Conservation (phyloP, 225 moss, liverwort and hornwort genomes). For the Pleurozium schreberi region DNA sequence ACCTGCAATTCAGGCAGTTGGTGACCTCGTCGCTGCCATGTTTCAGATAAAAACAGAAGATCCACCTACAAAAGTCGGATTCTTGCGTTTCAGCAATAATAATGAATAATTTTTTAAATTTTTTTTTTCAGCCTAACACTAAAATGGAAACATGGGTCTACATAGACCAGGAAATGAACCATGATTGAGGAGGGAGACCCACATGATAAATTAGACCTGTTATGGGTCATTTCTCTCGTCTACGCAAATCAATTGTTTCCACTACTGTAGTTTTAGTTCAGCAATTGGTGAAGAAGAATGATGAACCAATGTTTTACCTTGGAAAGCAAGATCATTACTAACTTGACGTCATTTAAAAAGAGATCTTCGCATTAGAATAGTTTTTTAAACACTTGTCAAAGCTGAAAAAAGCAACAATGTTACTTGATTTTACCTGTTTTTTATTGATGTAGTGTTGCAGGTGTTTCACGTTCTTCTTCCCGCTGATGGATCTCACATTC, state of each 20-base stretch:
- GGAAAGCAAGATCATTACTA: neutral
- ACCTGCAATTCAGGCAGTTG: constrained; percentile 36
- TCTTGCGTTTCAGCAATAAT: neutral
- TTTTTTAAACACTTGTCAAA: neutral
- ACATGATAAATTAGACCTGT: neutral
- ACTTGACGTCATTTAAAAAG: neutral
- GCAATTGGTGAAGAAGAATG: neutral
- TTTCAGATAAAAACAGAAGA: constrained; percentile 38
- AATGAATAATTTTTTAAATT: neutral
- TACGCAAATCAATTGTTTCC: neutral
- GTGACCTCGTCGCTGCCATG: constrained; percentile 38
- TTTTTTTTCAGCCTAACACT: neutral
- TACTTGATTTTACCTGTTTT: constrained; percentile 14
- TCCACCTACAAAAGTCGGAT: constrained; percentile 21
- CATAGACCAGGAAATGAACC: neutral
- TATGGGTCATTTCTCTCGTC: neutral
- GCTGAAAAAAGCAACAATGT: neutral
- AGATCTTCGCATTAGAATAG: neutral
- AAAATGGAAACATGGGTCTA: neutral
- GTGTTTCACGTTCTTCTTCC: constrained; percentile 38
- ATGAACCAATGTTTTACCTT: neutral
- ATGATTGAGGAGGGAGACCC: neutral
- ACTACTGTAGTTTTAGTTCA: neutral
- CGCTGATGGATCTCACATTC: constrained; percentile 51
- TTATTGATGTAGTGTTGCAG: constrained; percentile 28